Evolutionary conservation across 345 rosid genomes (phyloP), one percentile per base, ranked within the genome.

Genomic region (Citrus inodora): DNA sequence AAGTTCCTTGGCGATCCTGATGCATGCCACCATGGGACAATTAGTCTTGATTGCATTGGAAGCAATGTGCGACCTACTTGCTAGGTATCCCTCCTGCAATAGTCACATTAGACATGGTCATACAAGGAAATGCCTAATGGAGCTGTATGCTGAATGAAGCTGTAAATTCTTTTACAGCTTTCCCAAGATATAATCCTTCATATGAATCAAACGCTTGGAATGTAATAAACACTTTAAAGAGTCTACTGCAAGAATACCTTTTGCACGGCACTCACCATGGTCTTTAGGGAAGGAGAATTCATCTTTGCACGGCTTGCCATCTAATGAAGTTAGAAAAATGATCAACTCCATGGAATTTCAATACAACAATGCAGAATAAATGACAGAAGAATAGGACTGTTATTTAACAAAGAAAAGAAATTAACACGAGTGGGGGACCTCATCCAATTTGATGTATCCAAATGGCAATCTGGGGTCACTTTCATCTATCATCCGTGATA

Each of bases 391-490:
- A 62, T 60, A 17, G 13, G 30, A 42, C 9, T 9, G 14, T 25
- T 25, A 51, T 42, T 25, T 28, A 21, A 68, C 11, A 17, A 75
- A 46, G 79, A 40, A 55, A 51, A 27, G 6, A 55, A 60, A 22
- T 24, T 35, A 9, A 56, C 68, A 27, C 3, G 14, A 46, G 51
- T 11, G 5, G 6, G 70, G 28, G 22, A 92, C 99, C 99, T 92
- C 88, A 73, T 93, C 98, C 85, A 93, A 69, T 84, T 89, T 92
- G 79, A 88, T 90, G 88, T 88, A 95, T 77, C 99, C 99, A n/a
- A 87, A 86, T 16, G 94, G 93, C 28, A 93, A 81, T 82, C 90
- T 89, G 38, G 94, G 91, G 79, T 95, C 91, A 74, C 92, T 91
- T 84, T 95, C 98, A 64, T 93, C 97, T 24, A 91, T 72, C 96